Conservation (phyloP, 208 protist genomes). For the Acanthamoeba castellanii region DNA sequence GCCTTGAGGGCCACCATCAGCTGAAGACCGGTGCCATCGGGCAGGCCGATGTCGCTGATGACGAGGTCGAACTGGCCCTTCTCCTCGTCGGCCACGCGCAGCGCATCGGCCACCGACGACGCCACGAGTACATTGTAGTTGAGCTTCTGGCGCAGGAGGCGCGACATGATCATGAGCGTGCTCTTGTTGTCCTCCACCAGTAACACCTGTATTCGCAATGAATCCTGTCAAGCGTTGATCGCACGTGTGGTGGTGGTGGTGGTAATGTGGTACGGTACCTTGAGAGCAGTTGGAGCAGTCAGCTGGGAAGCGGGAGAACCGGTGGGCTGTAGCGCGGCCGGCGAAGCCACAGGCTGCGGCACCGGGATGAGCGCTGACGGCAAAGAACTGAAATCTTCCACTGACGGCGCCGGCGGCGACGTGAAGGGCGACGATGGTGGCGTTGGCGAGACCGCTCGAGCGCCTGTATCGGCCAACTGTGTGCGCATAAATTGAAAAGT, state of each 20-base stretch:
- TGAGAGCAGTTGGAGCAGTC: neutral
- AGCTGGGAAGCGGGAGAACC: neutral
- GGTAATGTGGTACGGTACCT: neutral
- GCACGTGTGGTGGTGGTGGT: neutral
- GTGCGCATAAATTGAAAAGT: neutral
- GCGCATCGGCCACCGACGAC: slow-evolving; percentile 34
- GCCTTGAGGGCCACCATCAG: slow-evolving; percentile 55
- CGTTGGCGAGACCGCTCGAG: neutral
- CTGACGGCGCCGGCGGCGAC: neutral
- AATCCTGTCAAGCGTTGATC: neutral
- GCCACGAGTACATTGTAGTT: neutral
- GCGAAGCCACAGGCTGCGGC: slow-evolving; percentile 4
- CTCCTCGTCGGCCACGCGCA: slow-evolving; percentile 56
- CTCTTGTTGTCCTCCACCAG: slow-evolving; percentile 59
- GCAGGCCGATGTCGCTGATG: slow-evolving; percentile 72
- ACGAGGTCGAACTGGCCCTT: slow-evolving; percentile 64
- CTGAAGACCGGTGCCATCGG: slow-evolving; percentile 45
- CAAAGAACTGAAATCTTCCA: neutral
- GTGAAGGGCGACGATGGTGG: neutral
- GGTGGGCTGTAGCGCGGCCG: neutral
- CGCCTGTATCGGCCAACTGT: neutral
- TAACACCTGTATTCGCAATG: neutral
- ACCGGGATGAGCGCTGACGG: neutral
- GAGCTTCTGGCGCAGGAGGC: slow-evolving; percentile 50
- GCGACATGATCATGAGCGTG: slow-evolving; percentile 62